Evolutionary conservation across 2,329 filamentous ascomycete genomes (phyloP).

Genomic region (Mollisia scopiformis): DNA sequence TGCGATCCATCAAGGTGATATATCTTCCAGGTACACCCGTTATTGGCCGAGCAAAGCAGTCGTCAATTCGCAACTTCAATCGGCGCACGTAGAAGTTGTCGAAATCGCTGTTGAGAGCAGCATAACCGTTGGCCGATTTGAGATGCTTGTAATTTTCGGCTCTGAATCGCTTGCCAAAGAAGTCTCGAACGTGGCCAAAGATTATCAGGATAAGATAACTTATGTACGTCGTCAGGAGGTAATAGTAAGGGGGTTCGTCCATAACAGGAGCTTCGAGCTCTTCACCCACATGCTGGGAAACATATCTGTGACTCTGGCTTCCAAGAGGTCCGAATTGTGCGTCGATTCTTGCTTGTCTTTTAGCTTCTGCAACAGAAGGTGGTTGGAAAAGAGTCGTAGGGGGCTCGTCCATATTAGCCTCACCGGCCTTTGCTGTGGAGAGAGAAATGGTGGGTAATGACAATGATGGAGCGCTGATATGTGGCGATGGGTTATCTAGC

Average conservation of each 20-base stretch:
- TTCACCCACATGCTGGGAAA: conserved; percentile 82
- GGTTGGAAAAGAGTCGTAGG: conserved; percentile 86
- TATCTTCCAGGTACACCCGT: conserved; percentile 93
- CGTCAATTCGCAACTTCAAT: conserved; percentile 92
- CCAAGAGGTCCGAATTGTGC: conserved; percentile 90
- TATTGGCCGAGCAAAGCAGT: conserved; percentile 91
- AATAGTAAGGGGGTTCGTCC: conserved; percentile 96
- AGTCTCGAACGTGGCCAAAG: conserved; percentile 93
- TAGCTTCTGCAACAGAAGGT: conserved; percentile 80
- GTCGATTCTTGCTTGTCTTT: conserved; percentile 75
- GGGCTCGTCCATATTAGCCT: conserved; percentile 73
- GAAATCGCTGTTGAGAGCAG: conserved; percentile 95
- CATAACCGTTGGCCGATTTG: conserved; percentile 84
- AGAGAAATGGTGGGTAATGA: conserved; percentile 90
- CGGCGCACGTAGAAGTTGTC: conserved; percentile 97
- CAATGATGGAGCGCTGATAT: conserved; percentile 72
- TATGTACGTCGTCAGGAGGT: conserved; percentile 95
- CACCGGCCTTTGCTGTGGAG: conserved; percentile 79
- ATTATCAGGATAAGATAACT: conserved; percentile 96
- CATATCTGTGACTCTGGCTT: conserved; percentile 81
- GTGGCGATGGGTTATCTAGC: conserved; percentile 54
- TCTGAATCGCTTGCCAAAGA: conserved; percentile 95
- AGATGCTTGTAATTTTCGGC: conserved; percentile 82
- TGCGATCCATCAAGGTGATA: conserved; percentile 90
- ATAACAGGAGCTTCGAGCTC: conserved; percentile 82